These are phyloP conservation scores for Hansfordia pulvinata DNA, from an alignment of 2,329 filamentous ascomycete genomes.

Conservation along the genomic window DNA sequence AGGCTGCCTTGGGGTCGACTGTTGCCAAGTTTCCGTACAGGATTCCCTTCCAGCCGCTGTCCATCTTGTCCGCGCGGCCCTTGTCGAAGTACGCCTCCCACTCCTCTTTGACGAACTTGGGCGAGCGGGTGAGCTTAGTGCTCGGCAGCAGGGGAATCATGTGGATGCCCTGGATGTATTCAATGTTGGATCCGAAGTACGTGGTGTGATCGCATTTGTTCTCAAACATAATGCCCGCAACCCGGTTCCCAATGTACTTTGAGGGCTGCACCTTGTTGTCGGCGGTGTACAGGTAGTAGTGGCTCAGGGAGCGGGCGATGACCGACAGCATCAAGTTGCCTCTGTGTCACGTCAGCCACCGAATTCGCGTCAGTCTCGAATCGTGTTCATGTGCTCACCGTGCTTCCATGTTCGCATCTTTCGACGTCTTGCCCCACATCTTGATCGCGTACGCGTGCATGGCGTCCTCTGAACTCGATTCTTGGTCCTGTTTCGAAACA, in stretches of 20 bases:
- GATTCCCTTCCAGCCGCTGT: conserved; percentile 76
- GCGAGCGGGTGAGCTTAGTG: conserved; percentile 51
- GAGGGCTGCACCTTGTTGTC: conserved; percentile 58
- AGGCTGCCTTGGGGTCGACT: conserved; percentile 56
- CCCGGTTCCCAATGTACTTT: conserved; percentile 72
- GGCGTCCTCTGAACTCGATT: conserved; percentile 81
- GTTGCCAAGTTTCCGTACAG: conserved; percentile 73
- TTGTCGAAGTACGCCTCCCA: conserved; percentile 68
- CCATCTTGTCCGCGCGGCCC: conserved; percentile 48
- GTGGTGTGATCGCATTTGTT: conserved; percentile 93
- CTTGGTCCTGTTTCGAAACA: conserved; percentile 41
- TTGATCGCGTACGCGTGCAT: conserved; percentile 82
- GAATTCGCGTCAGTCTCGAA: background rate
- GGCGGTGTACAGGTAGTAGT: conserved; percentile 70
- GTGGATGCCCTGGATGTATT: conserved; percentile 63
- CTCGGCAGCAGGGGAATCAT: conserved; percentile 54
- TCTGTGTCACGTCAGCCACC: conserved; percentile 19
- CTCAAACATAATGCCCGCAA: conserved; percentile 64
- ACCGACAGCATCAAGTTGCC: conserved; percentile 77
- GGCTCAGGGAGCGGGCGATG: conserved; percentile 56
- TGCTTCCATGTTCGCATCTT: conserved; percentile 69
- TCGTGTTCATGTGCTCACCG: conserved; percentile 26
- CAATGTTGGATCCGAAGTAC: conserved; percentile 64
- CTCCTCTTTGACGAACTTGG: conserved; percentile 65
- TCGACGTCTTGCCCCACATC: conserved; percentile 77